Percentiles rank a stretch among this genome's conserved stretches.
Conservation (phyloP, 306 rosid species). For the Corylus americana region DNA sequence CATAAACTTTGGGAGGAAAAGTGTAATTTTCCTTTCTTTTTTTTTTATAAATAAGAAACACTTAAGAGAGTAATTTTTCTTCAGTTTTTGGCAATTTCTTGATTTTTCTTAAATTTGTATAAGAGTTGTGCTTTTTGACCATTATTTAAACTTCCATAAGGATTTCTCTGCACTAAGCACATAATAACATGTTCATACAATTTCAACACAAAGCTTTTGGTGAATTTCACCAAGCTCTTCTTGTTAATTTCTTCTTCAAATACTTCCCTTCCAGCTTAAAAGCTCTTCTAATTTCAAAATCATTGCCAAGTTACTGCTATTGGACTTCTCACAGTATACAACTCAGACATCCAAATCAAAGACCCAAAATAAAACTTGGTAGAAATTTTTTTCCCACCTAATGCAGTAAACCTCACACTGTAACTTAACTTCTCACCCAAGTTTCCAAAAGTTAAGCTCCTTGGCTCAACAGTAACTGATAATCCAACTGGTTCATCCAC, state of each 20-base stretch:
- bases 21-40: too few relatives aligned
- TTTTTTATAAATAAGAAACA: too few relatives aligned
- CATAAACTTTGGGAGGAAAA: too few relatives aligned
- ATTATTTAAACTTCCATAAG: background rate
- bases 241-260: background rate
- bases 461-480: conserved; percentile 44
- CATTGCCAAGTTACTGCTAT: conserved; percentile 64
- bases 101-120: too few relatives aligned
- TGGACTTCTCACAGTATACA: conserved; percentile 62
- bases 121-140: too few relatives aligned
- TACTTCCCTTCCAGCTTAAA: background rate
- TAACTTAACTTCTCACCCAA: conserved; percentile 57
- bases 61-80: too few relatives aligned
- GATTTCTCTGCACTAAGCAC: background rate
- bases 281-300: background rate
- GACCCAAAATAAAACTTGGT: conserved; percentile 53
- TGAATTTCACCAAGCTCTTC: background rate
- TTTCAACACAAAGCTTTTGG: background rate
- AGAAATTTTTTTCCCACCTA: conserved; percentile 22
- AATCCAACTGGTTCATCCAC: conserved; percentile 54
- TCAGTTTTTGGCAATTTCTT: too few relatives aligned
- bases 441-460: conserved; percentile 38
- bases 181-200: too few relatives aligned
- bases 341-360: conserved; percentile 45
- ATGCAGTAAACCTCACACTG: conserved; percentile 43